These are phyloP conservation scores for Groenewaldozyma tartarivorans DNA, from an alignment of 805 yeast genomes.

Conservation along the genomic window DNA sequence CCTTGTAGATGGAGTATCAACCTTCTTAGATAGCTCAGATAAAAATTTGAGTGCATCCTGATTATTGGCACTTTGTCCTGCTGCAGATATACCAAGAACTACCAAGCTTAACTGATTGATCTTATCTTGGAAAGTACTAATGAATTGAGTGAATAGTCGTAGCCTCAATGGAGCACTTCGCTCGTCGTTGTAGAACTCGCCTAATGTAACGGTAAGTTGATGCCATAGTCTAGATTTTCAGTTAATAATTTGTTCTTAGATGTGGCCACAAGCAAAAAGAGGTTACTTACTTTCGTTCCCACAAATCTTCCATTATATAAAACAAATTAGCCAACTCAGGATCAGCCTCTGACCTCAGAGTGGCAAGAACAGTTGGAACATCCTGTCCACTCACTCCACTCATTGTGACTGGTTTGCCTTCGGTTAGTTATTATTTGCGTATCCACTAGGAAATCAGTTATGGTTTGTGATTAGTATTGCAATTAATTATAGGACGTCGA, in stretches of 20 bases:
- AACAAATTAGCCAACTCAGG: constrained; percentile 51
- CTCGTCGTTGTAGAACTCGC: constrained; percentile 48
- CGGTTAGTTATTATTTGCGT: too few species aligned
- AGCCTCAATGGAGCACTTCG: constrained; percentile 47
- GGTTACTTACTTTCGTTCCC: constrained; percentile 59
- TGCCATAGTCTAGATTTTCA: constrained; percentile 70
- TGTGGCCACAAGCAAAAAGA: background rate
- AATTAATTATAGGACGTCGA: too few species aligned
- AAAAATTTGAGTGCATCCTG: constrained; percentile 46
- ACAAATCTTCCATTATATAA: constrained; percentile 68
- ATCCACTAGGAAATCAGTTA: too few species aligned
- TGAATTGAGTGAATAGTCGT: constrained; percentile 62
- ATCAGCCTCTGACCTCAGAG: constrained; percentile 58
- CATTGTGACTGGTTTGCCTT: too few species aligned
- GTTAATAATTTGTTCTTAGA: background rate
- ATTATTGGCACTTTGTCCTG: constrained; percentile 33
- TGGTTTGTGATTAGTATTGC: too few species aligned
- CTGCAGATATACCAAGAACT: constrained; percentile 55
- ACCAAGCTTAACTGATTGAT: constrained; percentile 74
- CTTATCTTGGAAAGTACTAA: constrained; percentile 54
- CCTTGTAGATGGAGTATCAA: constrained; percentile 32
- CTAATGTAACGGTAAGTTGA: constrained; percentile 68
- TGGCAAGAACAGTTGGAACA: constrained; percentile 42
- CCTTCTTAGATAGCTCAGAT: constrained; percentile 33
- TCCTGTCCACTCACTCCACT: constrained; percentile 30